Evolutionary conservation across 148 eudicot genomes (phyloP).

Genomic region (Camellia japonica): DNA sequence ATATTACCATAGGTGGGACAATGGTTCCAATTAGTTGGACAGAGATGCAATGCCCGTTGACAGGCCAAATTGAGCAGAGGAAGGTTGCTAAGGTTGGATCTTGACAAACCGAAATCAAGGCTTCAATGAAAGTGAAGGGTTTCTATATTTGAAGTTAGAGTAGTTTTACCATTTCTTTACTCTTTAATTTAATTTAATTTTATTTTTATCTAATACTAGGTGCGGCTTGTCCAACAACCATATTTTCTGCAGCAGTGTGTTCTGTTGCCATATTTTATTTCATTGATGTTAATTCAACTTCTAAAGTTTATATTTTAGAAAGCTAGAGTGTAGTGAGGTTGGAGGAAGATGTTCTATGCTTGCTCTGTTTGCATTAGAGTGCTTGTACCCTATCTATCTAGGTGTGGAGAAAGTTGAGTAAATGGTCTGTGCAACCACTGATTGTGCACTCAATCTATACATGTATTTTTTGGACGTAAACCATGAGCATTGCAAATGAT

Average conservation of each 20-base stretch:
- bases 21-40: slow-evolving; percentile 99
- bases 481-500: too few species aligned
- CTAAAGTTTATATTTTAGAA: not conserved
- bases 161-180: not conserved
- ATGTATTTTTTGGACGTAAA: too few species aligned
- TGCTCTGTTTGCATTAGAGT: not conserved
- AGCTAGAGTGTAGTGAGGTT: not conserved
- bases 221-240: not conserved
- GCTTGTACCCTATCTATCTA: too few species aligned
- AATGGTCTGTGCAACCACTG: too few species aligned
- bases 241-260: not conserved
- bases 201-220: not conserved
- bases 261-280: not conserved
- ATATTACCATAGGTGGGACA: slow-evolving; percentile 48
- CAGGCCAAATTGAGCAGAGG: slow-evolving; percentile 91
- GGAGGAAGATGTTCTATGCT: not conserved
- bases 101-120: slow-evolving; percentile 22
- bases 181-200: not conserved
- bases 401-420: not conserved
- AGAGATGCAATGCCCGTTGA: slow-evolving; percentile 94
- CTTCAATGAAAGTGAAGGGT: not conserved
- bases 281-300: not conserved
- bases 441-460: too few species aligned
- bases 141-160: not conserved
- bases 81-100: slow-evolving; percentile 84